A percentile compares a stretch with the other conserved stretches of the same genome.
These are phyloP conservation scores for Gastrolobium villosum DNA, from an alignment of 306 rosid genomes.

Conservation along the genomic window DNA sequence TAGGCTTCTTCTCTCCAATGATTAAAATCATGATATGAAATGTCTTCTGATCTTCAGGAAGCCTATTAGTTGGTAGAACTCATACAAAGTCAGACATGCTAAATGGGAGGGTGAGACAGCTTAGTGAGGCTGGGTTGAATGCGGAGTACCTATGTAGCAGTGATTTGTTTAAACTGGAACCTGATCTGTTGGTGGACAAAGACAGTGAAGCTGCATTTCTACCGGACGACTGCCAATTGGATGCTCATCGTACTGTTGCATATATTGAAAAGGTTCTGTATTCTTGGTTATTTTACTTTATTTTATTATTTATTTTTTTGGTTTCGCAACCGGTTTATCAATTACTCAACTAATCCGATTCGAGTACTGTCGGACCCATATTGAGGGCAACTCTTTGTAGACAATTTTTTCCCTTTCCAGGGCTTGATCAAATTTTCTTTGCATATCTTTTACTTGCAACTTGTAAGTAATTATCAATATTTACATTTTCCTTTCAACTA, in stretches of 20 bases:
- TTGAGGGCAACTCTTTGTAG: too few relatives aligned
- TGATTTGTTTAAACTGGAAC: conserved; percentile 77
- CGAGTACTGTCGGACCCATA: too few relatives aligned
- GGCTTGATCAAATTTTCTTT: neutral
- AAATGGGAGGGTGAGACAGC: conserved; percentile 66
- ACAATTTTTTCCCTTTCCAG: too few relatives aligned
- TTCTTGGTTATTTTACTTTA: neutral
- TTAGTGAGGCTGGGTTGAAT: conserved; percentile 72
- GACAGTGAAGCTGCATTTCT: conserved; percentile 78
- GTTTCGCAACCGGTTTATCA: too few relatives aligned
- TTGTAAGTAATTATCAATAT: neutral
- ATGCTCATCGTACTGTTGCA: conserved; percentile 74
- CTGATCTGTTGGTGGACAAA: conserved; percentile 68
- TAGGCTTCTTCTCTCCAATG: neutral
- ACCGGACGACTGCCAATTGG: conserved; percentile 88
- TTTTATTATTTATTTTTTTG: too few relatives aligned
- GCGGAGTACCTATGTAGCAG: conserved; percentile 69
- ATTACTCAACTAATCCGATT: too few relatives aligned
- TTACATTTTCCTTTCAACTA: conserved; percentile 5
- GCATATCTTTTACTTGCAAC: conserved; percentile 32
- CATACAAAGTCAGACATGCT: conserved; percentile 65
- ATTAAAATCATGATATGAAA: conserved; percentile 4
- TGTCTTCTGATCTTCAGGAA: conserved; percentile 62
- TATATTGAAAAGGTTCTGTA: conserved; percentile 71
- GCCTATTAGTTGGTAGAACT: conserved; percentile 80